Evolutionary conservation across 192 early-diverging fungal genomes (phyloP).

Genomic region (Mortierella alpina): DNA sequence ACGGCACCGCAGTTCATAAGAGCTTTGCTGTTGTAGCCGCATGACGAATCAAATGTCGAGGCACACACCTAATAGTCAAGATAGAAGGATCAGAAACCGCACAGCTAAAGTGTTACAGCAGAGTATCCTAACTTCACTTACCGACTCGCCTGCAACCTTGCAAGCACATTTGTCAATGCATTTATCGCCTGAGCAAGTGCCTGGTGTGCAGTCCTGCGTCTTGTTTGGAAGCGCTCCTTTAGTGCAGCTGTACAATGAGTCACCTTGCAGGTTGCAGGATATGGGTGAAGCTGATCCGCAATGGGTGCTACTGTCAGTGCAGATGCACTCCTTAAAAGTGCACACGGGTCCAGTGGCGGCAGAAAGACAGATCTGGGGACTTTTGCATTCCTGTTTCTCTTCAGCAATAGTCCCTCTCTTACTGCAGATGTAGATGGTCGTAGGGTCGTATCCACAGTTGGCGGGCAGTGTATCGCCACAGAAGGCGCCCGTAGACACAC

Average conservation of each 20-base stretch:
- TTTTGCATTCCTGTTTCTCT: background rate
- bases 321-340: background rate
- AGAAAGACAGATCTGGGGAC: background rate
- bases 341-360: background rate
- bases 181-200: background rate
- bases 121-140: background rate
- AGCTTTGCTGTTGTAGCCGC: background rate
- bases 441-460: background rate
- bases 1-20: background rate
- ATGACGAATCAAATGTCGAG: background rate
- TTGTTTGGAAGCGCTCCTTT: background rate
- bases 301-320: background rate
- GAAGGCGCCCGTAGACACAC: too few relatives aligned
- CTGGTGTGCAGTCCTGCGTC: background rate
- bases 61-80: background rate
- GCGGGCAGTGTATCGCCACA: background rate
- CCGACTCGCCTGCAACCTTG: background rate
- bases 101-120: background rate
- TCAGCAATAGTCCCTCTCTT: background rate
- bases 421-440: background rate
- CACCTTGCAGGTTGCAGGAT: background rate
- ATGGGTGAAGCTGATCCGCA: background rate
- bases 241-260: background rate
- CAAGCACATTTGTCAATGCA: background rate
- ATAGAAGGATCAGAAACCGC: too few relatives aligned